Conservation (phyloP, 2,329 filamentous ascomycete genomes). For the Cadophora luteo-olivacea region DNA sequence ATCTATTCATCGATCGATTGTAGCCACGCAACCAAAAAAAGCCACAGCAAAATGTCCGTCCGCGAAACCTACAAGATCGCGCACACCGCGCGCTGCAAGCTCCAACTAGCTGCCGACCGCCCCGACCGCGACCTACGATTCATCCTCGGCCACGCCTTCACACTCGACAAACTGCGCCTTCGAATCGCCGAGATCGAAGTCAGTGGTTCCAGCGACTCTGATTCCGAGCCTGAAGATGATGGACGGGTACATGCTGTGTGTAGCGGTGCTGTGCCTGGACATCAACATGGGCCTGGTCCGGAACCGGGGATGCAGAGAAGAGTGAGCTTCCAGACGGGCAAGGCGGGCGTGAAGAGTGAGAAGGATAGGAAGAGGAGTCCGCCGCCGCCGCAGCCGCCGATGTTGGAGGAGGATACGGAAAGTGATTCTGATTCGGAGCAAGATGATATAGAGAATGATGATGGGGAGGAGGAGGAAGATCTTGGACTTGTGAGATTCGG, state of each 20-base stretch:
- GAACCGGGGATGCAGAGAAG: not conserved
- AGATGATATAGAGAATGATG: slow-evolving; percentile 27
- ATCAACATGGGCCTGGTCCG: not conserved
- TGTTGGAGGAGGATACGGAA: slow-evolving; percentile 16
- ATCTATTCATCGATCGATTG: no score
- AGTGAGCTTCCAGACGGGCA: slow-evolving; percentile 22
- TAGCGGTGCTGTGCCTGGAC: not conserved
- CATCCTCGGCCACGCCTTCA: slow-evolving; percentile 38
- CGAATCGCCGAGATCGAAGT: slow-evolving; percentile 36
- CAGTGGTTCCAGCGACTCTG: slow-evolving; percentile 20
- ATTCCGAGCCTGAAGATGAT: slow-evolving; percentile 20
- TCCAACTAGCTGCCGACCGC: slow-evolving; percentile 33
- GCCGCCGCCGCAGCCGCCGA: slow-evolving; percentile 24
- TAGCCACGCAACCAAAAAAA: no score
- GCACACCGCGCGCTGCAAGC: slow-evolving; percentile 36
- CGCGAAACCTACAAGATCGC: slow-evolving; percentile 30
- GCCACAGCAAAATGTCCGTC: slow-evolving; percentile 22
- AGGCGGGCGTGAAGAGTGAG: slow-evolving; percentile 5
- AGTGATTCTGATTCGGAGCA: slow-evolving; percentile 16
- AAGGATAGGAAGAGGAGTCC: slow-evolving; percentile 26
- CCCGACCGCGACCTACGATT: slow-evolving; percentile 37
- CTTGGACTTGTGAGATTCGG: slow-evolving; percentile 32
- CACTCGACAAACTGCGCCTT: slow-evolving; percentile 34
- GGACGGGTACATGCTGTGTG: not conserved
- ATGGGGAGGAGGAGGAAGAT: slow-evolving; percentile 32